Conservation (phyloP, 106 monocot genomes). For the Posidonia australis region DNA sequence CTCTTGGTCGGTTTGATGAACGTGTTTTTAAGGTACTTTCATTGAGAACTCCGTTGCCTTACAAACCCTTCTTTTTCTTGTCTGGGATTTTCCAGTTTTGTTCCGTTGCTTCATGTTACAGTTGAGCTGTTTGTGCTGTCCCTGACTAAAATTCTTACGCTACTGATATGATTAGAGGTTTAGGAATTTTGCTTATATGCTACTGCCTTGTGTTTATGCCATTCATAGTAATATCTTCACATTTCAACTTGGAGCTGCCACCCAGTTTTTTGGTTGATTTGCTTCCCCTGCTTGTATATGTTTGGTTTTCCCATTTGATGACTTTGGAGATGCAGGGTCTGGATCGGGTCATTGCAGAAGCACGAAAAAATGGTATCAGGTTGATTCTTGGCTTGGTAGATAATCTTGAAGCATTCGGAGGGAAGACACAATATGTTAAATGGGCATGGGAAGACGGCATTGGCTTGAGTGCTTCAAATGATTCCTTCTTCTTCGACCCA, state of each 20-base stretch:
- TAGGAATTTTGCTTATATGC: too few species aligned
- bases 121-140: too few species aligned
- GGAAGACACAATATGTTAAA: conserved; percentile 85
- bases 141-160: too few species aligned
- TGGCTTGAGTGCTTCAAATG: conserved; percentile 55
- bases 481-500: conserved; percentile 89
- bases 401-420: conserved; percentile 65
- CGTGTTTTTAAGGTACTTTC: conserved; percentile 64
- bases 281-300: too few species aligned
- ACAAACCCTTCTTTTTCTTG: not conserved
- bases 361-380: conserved; percentile 43
- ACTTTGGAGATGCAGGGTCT: conserved; percentile 41
- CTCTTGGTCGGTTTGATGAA: conserved; percentile 80
- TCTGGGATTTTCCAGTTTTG: not conserved
- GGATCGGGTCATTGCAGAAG: conserved; percentile 69
- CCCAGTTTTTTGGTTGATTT: too few species aligned
- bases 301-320: too few species aligned
- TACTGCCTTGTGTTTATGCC: too few species aligned
- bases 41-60: not conserved
- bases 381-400: conserved; percentile 65
- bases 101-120: not conserved
- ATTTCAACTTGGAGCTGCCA: too few species aligned
- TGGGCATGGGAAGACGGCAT: conserved; percentile 97
- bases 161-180: too few species aligned
- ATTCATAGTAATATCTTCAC: too few species aligned